phyloP scores from a whole-genome alignment of 2,329 filamentous ascomycete species.

The Botrytis sinoallii region DNA sequence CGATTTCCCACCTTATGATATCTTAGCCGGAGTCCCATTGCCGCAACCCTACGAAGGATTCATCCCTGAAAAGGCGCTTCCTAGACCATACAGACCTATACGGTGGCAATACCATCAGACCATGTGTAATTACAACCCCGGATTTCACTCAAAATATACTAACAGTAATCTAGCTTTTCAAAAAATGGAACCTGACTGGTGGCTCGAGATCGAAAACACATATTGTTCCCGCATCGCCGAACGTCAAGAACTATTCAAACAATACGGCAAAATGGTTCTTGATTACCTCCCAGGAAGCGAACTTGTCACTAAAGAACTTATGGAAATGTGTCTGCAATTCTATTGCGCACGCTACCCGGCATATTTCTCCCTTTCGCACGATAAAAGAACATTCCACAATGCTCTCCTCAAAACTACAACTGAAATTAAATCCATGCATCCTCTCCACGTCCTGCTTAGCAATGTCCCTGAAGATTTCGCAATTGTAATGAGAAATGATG shows the following conservation, averaged over 20 bases:
- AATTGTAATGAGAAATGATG: slow-evolving; percentile 68
- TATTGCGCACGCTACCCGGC: slow-evolving; percentile 74
- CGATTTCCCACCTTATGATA: slow-evolving; percentile 75
- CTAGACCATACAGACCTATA: slow-evolving; percentile 77
- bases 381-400: slow-evolving; percentile 63
- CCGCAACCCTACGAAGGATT: slow-evolving; percentile 64
- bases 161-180: slow-evolving; percentile 57
- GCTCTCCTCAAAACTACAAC: slow-evolving; percentile 61
- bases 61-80: slow-evolving; percentile 62
- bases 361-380: slow-evolving; percentile 60
- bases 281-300: slow-evolving; percentile 71
- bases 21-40: slow-evolving; percentile 69
- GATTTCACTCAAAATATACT: not conserved
- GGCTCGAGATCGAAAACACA: slow-evolving; percentile 79
- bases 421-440: slow-evolving; percentile 58
- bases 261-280: slow-evolving; percentile 63
- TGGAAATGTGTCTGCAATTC: slow-evolving; percentile 84
- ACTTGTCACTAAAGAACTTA: slow-evolving; percentile 77
- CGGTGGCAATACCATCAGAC: slow-evolving; percentile 86
- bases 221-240: slow-evolving; percentile 67
- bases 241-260: slow-evolving; percentile 60
- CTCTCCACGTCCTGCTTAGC: slow-evolving; percentile 68
- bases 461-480: slow-evolving; percentile 85
- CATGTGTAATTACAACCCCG: slow-evolving; percentile 64
- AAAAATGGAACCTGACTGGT: slow-evolving; percentile 79